Percentiles rank a stretch among this genome's conserved stretches.
Conservation (phyloP, 2,329 filamentous ascomycete genomes). For the Verruconis gallopava region DNA sequence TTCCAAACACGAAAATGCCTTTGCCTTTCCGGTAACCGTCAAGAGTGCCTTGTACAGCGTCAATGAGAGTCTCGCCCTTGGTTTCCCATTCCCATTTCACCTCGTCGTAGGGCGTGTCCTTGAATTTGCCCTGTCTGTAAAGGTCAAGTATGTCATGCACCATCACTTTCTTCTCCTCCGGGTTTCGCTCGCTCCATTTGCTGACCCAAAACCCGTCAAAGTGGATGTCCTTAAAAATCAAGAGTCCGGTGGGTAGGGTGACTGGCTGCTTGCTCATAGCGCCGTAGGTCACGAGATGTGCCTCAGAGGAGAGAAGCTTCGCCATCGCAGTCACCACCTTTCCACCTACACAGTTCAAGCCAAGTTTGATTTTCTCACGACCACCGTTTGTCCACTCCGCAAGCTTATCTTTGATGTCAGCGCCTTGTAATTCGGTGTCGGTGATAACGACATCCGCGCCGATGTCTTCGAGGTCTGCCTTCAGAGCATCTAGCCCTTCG, state of each 20-base stretch:
- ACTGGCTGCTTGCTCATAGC: constrained; percentile 88
- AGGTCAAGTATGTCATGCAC: constrained; percentile 74
- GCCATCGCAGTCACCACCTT: constrained; percentile 69
- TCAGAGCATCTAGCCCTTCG: constrained; percentile 52
- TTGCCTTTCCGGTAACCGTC: constrained; percentile 79
- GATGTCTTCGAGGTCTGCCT: constrained; percentile 45
- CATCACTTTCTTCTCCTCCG: constrained; percentile 60
- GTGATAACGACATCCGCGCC: constrained; percentile 53
- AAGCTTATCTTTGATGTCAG: constrained; percentile 49
- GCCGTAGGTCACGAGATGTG: constrained; percentile 81
- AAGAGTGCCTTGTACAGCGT: constrained; percentile 70
- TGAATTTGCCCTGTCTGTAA: constrained; percentile 63
- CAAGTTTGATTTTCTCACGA: constrained; percentile 60
- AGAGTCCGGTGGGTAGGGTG: constrained; percentile 61
- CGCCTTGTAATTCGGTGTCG: constrained; percentile 45
- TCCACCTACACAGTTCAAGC: constrained; percentile 87
- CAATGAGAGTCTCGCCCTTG: constrained; percentile 51
- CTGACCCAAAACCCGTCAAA: constrained; percentile 95
- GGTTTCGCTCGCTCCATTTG: constrained; percentile 68
- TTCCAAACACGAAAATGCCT: constrained; percentile 72
- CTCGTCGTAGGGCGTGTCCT: constrained; percentile 69
- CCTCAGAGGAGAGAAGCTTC: constrained; percentile 52
- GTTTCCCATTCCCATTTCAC: constrained; percentile 77
- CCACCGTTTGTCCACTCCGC: constrained; percentile 57
- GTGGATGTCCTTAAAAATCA: constrained; percentile 86